phyloP scores from a whole-genome alignment of 805 yeast genomes.

The Starmera dryadoides region DNA sequence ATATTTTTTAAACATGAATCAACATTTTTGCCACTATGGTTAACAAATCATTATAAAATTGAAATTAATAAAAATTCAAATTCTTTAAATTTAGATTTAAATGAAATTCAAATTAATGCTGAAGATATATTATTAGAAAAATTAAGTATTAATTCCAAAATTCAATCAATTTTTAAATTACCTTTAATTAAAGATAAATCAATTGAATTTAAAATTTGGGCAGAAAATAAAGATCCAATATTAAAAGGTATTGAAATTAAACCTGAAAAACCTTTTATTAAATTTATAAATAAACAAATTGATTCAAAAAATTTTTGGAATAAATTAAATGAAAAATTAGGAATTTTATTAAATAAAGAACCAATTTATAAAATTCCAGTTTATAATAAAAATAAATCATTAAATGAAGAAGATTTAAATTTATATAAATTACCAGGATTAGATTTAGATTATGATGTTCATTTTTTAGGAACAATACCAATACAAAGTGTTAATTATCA shows the following conservation, averaged over 20 bases:
- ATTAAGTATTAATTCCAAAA: slow-evolving; percentile 10
- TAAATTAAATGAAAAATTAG: slow-evolving; percentile 15
- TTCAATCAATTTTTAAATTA: slow-evolving; percentile 13
- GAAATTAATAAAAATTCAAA: background rate
- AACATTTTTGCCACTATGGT: background rate
- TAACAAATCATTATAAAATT: background rate
- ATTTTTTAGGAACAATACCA: slow-evolving; percentile 2
- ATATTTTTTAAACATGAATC: background rate
- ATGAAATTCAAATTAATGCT: slow-evolving; percentile 10
- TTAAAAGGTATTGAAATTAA: slow-evolving; percentile 17
- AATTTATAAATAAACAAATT: slow-evolving; percentile 12
- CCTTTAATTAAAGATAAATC: slow-evolving; percentile 11
- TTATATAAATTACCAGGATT: background rate
- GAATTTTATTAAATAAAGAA: slow-evolving; percentile 3
- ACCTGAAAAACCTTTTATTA: slow-evolving; percentile 13
- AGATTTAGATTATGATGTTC: slow-evolving; percentile 1
- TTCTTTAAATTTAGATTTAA: slow-evolving; percentile 7
- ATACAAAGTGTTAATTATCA: slow-evolving; percentile 11
- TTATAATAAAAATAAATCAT: slow-evolving; percentile 1
- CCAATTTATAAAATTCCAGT: background rate
- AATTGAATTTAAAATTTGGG: slow-evolving; percentile 17
- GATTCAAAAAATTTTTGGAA: slow-evolving; percentile 9
- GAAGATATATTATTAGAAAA: slow-evolving; percentile 18
- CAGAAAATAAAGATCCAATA: slow-evolving; percentile 12
- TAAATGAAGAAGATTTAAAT: background rate